Evolutionary conservation across 2,329 filamentous ascomycete species (phyloP), one percentile per base, ranked within the genome.

Genomic region (Phaeomoniella chlamydospora): DNA sequence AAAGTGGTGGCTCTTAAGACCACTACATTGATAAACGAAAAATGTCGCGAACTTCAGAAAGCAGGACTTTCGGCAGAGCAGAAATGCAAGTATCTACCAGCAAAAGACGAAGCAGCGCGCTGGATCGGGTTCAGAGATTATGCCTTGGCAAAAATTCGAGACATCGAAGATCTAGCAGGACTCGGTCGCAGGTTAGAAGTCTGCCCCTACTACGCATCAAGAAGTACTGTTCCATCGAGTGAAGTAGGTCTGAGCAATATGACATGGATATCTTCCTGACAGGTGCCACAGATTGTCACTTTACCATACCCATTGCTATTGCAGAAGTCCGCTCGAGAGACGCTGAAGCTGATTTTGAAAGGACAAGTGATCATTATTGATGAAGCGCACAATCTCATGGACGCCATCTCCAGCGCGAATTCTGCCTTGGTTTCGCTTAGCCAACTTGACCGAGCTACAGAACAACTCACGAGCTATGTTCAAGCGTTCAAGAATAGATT

Each of bases 351-450:
- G 31, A 88, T 80, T 15, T 59, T 98, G 5, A 86, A 92, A 47
- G 76, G 77, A 4, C 90, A 93, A 49, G 68, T 98, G 0, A 77
- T 98, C n/a, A 81, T 98, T 16, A 83, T 98, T 33, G 90, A 98
- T 46, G 90, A 98, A 62, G 90, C 90, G 0, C 90, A 98, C 54
- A 98, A 98, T 51, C 72, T 98, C 36, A 94, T 94, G 80, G 87
- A 94, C 54, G 86, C 88, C 0, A 84, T 98, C 32, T 74, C 84
- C 12, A 80, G 77, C 32, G 90, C 94, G 19, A 77, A 94, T 53
- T 87, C 87, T 0, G 74, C 84, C 0, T 74, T 81, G 22, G 69
- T 96, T 14, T 74, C 73, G 2, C 62, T 93, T 3, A 62, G 63
- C 16, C 86, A 94, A 42, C 62, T 96, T 13, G 73, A 73, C 34